phyloP scores from a whole-genome alignment of 1,139 yeast genomes.

The Geotrichum fermentans region DNA sequence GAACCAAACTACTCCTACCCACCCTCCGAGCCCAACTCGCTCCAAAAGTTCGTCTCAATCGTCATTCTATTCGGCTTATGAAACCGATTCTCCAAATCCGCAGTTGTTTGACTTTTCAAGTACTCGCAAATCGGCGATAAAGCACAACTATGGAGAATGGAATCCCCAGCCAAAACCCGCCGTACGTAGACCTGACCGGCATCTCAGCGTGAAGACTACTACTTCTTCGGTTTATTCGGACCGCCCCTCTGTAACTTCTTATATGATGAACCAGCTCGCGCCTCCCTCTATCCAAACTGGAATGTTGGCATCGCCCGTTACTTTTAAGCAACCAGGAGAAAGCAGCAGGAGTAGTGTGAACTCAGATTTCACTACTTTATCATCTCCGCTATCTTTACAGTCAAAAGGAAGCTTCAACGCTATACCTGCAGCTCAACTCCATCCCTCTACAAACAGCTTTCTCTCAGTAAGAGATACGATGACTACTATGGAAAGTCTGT shows the following conservation, averaged over 20 bases:
- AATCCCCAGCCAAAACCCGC: too few relatives aligned
- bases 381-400: too few relatives aligned
- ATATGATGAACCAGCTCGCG: background rate
- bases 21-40: background rate
- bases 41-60: background rate
- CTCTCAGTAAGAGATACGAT: too few relatives aligned
- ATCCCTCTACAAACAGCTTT: too few relatives aligned
- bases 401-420: too few relatives aligned
- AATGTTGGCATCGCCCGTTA: background rate
- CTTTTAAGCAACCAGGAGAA: background rate
- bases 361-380: too few relatives aligned
- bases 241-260: background rate
- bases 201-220: background rate
- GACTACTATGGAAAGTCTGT: too few relatives aligned
- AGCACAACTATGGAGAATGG: background rate
- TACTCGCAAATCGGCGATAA: background rate
- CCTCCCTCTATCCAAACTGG: background rate
- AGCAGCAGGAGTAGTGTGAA: background rate
- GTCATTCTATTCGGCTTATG: background rate
- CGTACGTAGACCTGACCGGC: background rate
- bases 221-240: background rate
- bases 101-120: background rate
- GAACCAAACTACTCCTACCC: background rate
- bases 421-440: too few relatives aligned
- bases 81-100: background rate